phyloP scores from a whole-genome alignment of 306 rosid species.

The Purshia tridentata region DNA sequence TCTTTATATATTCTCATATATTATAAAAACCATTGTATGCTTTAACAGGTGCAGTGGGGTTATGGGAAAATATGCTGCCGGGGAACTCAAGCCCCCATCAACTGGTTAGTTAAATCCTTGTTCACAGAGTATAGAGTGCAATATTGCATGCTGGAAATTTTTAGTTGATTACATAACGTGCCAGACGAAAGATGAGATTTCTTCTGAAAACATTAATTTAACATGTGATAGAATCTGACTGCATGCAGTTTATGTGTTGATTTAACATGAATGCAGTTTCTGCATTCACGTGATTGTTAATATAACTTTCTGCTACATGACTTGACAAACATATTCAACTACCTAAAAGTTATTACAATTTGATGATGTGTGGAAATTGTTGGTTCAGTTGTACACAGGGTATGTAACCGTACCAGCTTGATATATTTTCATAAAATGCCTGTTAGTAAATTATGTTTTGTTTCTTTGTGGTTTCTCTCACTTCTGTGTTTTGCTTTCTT shows the following conservation, averaged over 20 bases:
- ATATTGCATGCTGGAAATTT: slow-evolving; percentile 4
- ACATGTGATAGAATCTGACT: neutral
- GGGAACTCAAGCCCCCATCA: slow-evolving; percentile 92
- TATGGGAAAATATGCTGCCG: slow-evolving; percentile 99
- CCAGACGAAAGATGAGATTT: neutral
- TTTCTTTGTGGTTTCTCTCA: neutral
- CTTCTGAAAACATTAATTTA: neutral
- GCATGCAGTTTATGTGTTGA: neutral
- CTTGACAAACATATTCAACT: slow-evolving; percentile 1
- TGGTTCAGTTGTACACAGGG: neutral
- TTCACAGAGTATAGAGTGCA: slow-evolving; percentile 1
- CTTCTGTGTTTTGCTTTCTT: neutral
- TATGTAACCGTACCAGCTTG: neutral
- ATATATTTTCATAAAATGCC: neutral
- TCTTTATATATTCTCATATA: slow-evolving; percentile 8
- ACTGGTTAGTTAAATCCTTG: slow-evolving; percentile 48
- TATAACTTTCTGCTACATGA: neutral
- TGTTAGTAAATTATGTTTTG: neutral
- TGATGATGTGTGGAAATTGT: neutral
- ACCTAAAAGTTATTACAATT: neutral
- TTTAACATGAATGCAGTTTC: too few species aligned
- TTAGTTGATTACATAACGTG: neutral
- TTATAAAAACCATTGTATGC: slow-evolving; percentile 15
- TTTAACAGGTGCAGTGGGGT: slow-evolving; percentile 96
- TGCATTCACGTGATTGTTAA: neutral